A percentile compares a stretch with the other conserved stretches of the same genome.
phyloP scores from a whole-genome alignment of 768 basidiomycete genomes.

The Podaxis sp. region DNA sequence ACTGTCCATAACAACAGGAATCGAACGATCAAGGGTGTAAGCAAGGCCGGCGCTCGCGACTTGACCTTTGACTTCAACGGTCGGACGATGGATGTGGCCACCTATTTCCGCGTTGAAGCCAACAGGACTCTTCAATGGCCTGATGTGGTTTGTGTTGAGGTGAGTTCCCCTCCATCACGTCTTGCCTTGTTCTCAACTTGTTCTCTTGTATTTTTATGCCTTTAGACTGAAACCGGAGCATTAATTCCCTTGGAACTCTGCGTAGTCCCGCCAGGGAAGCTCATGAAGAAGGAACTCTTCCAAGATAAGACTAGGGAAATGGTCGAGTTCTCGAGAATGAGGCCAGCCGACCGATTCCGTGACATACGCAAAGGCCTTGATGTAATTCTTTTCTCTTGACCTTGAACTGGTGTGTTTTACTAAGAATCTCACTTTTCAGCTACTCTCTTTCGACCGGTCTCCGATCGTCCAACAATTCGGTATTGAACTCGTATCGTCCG shows the following conservation, averaged over 20 bases:
- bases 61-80: slow-evolving; percentile 62
- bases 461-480: slow-evolving; percentile 70
- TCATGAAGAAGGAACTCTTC: slow-evolving; percentile 72
- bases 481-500: slow-evolving; percentile 47
- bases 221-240: slow-evolving; percentile 63
- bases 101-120: slow-evolving; percentile 55
- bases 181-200: neutral
- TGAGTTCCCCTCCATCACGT: slow-evolving; percentile 26
- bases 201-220: neutral
- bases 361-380: slow-evolving; percentile 53
- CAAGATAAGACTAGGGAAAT: slow-evolving; percentile 66
- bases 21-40: slow-evolving; percentile 62
- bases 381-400: slow-evolving; percentile 29
- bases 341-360: slow-evolving; percentile 55
- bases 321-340: slow-evolving; percentile 67
- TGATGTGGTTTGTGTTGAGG: slow-evolving; percentile 68
- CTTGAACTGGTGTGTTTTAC: neutral
- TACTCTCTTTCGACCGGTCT: slow-evolving; percentile 63
- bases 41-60: slow-evolving; percentile 49
- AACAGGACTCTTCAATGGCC: slow-evolving; percentile 60
- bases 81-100: slow-evolving; percentile 52
- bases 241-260: slow-evolving; percentile 72
- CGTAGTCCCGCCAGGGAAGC: slow-evolving; percentile 60
- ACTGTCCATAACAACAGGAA: slow-evolving; percentile 36
- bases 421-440: slow-evolving; percentile 28